Evolutionary conservation across 257 asterid genomes (phyloP), one percentile per base, ranked within the genome.

Genomic region (Solanum peruvianum): DNA sequence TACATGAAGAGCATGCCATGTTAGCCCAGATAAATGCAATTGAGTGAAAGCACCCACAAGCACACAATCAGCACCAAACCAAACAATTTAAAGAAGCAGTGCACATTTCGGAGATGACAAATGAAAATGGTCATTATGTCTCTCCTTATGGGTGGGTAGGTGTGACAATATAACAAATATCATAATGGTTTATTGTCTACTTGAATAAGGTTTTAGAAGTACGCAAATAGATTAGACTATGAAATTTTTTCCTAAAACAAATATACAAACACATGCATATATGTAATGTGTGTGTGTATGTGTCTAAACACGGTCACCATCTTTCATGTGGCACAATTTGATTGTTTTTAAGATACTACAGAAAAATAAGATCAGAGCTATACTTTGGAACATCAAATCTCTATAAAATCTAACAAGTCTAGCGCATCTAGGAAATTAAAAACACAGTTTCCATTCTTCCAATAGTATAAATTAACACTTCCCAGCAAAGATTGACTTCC

Each of bases 1-100:
- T 91, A 92, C 84, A 89, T 31, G 42, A 27, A 85, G 47, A 86
- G 85, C 72, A 87, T 70, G 72, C 71, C 37, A 45, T 86, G 88
- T 89, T 90, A 93, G 92, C 75, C 67, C 86, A 62, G 8, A 25
- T 35, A 52, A 66, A 23, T 37, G 77, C 33, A 87, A 86, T 8
- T 33, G 71, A 85, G 82, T 44, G 71, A 85, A n/a, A 42, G 56
- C 10, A 18, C 33, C 82, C 18, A 39, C 20, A 73, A 20, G 56
- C 42, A 80, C 29, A 80, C 44, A 80, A 18, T 45, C 85, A 3
- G 44, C 11, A 80, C 37, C 85, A 45, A 29, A 47, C 62, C 44
- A 49, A 31, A 47, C 67, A 25, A 16, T 80, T 11, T 47, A 47
- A 80, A 80, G 85, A 80, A 25, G 62, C 84, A 78, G 21, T 6